Evolutionary conservation across 208 protist genomes (phyloP).

Genomic region (Acanthamoeba lenticulata): DNA sequence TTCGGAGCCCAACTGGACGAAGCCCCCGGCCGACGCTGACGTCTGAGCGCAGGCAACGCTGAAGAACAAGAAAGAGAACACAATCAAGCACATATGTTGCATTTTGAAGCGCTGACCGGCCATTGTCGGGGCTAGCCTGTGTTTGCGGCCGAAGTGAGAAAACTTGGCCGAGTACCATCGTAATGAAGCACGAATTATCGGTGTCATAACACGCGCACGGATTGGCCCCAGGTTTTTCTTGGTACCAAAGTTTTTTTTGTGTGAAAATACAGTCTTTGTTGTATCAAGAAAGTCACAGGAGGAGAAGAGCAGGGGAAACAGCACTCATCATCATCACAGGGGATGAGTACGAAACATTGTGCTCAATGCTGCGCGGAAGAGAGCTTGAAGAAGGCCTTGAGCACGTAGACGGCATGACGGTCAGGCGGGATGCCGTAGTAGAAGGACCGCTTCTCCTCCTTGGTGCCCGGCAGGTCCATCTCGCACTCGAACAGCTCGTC

Average conservation of each 20-base stretch:
- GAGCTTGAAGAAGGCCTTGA: slow-evolving; percentile 17
- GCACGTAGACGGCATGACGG: neutral
- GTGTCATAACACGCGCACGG: too few species aligned
- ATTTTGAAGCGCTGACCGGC: too few species aligned
- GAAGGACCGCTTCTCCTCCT: neutral
- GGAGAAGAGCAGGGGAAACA: too few species aligned
- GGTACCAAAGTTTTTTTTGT: too few species aligned
- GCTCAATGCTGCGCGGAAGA: neutral
- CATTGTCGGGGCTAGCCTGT: too few species aligned
- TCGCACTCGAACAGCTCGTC: slow-evolving; percentile 13
- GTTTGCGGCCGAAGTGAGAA: too few species aligned
- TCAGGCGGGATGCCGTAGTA: neutral
- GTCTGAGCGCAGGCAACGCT: neutral
- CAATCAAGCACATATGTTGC: neutral
- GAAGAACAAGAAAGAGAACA: neutral
- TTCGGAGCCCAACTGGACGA: neutral
- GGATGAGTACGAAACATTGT: too few species aligned
- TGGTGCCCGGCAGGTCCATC: neutral
- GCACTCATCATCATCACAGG: neutral
- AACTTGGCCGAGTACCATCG: too few species aligned
- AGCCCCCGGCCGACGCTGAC: neutral
- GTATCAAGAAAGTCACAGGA: too few species aligned
- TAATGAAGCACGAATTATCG: too few species aligned
- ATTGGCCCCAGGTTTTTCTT: too few species aligned
- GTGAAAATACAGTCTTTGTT: too few species aligned